These are phyloP conservation scores for Carex arenaria DNA, from an alignment of 202 grass and related monocot genomes.

Conservation along the genomic window DNA sequence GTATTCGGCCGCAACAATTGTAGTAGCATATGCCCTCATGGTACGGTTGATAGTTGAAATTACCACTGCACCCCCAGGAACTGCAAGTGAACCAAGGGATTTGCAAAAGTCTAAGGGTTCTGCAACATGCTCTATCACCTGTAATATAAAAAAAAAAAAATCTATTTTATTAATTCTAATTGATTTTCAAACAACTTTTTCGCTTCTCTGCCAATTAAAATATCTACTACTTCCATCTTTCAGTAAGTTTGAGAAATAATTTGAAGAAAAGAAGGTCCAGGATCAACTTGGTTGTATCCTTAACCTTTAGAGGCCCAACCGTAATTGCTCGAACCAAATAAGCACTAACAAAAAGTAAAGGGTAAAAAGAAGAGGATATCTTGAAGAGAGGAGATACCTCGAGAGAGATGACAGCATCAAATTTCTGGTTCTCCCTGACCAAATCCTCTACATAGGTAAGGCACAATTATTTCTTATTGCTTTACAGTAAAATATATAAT, in stretches of 20 bases:
- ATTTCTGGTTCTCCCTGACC: slow-evolving; percentile 69
- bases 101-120: slow-evolving; percentile 74
- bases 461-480: slow-evolving; percentile 28
- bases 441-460: slow-evolving; percentile 64
- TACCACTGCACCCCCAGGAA: slow-evolving; percentile 57
- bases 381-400: slow-evolving; percentile 43
- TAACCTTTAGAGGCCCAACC: not conserved
- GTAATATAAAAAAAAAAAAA: slow-evolving; percentile 10
- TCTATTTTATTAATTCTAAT: not conserved
- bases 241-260: not conserved
- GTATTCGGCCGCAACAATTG: slow-evolving; percentile 85
- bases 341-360: not conserved
- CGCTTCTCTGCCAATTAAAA: not conserved
- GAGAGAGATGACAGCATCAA: slow-evolving; percentile 93
- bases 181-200: not conserved
- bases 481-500: slow-evolving; percentile 13
- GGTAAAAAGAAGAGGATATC: not conserved
- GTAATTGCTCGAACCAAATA: not conserved
- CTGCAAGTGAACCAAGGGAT: slow-evolving; percentile 67
- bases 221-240: not conserved
- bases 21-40: slow-evolving; percentile 85
- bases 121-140: slow-evolving; percentile 97
- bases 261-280: not conserved
- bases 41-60: slow-evolving; percentile 94
- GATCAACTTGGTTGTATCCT: not conserved